A percentile compares a stretch with the other conserved stretches of the same genome.
These are phyloP conservation scores for Candida michaelii DNA, from an alignment of 805 yeast genomes.

Conservation along the genomic window DNA sequence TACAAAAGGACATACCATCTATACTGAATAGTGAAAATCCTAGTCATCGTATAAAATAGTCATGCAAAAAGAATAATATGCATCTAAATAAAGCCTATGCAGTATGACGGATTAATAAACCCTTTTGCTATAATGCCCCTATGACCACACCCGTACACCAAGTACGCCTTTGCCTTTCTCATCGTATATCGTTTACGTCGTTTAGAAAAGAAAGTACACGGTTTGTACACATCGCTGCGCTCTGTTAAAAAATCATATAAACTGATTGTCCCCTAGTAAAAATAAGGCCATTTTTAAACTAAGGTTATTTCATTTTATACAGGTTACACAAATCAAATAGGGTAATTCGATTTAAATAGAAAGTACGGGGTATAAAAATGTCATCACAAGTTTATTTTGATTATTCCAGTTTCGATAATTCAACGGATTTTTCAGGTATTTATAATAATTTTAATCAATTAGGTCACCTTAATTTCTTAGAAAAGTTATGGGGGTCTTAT, in stretches of 20 bases:
- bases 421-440: constrained; percentile 30
- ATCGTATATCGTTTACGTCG: constrained; percentile 6
- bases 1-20: no score
- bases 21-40: no score
- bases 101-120: no score
- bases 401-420: constrained; percentile 30
- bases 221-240: constrained; percentile 1
- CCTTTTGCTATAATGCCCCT: no score
- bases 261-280: constrained; percentile 1
- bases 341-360: no score
- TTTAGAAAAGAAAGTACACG: constrained; percentile 7
- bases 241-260: constrained; percentile 1
- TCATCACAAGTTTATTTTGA: constrained; percentile 29
- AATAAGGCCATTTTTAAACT: constrained; percentile 1
- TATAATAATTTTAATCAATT: constrained; percentile 29
- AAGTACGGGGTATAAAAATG: constrained; percentile 2
- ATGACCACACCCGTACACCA: background rate
- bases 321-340: background rate
- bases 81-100: no score
- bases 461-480: constrained; percentile 34
- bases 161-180: background rate
- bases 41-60: no score
- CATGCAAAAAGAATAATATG: no score
- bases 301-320: no score
- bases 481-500: constrained; percentile 56